Conservation (phyloP, 2,329 filamentous ascomycete genomes). For the Gnomoniopsis sp. region DNA sequence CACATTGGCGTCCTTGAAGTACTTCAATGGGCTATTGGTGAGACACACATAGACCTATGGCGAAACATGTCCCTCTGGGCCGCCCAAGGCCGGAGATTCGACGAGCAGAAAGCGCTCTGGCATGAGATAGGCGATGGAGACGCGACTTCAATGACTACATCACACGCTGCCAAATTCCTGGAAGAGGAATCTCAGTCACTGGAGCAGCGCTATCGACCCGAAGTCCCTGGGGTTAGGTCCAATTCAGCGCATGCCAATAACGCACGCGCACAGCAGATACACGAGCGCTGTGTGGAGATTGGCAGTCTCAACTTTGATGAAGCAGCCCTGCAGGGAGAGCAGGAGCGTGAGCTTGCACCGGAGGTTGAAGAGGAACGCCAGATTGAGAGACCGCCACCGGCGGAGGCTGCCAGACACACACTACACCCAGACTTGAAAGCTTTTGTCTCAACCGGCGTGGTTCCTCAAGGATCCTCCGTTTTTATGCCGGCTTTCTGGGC, state of each 20-base stretch:
- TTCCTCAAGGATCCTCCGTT: conserved; percentile 26
- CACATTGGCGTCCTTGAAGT: conserved; percentile 36
- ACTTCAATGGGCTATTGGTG: conserved; percentile 54
- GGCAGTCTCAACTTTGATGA: conserved; percentile 27
- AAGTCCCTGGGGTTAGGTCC: not conserved
- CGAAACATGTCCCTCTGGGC: conserved; percentile 58
- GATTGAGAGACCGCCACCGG: conserved; percentile 42
- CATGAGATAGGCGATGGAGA: not conserved
- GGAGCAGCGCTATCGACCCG: conserved; percentile 48
- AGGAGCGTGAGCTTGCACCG: conserved; percentile 64
- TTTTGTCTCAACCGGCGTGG: conserved; percentile 36
- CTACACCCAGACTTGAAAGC: conserved; percentile 39
- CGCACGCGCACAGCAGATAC: not conserved
- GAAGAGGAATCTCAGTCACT: conserved; percentile 54
- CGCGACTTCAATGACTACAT: conserved; percentile 19
- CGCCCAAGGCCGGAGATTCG: conserved; percentile 51
- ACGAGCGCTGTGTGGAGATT: conserved; percentile 34
- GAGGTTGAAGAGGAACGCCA: conserved; percentile 61
- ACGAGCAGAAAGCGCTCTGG: conserved; percentile 36
- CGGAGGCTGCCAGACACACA: conserved; percentile 35
- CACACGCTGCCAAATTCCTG: conserved; percentile 40
- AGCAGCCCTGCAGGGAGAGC: conserved; percentile 56
- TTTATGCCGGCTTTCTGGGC: conserved; percentile 44
- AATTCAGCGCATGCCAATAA: not conserved
- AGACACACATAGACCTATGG: conserved; percentile 50